Conservation (phyloP, 352 stramenopile species). For the Phytophthora tentaculata region DNA sequence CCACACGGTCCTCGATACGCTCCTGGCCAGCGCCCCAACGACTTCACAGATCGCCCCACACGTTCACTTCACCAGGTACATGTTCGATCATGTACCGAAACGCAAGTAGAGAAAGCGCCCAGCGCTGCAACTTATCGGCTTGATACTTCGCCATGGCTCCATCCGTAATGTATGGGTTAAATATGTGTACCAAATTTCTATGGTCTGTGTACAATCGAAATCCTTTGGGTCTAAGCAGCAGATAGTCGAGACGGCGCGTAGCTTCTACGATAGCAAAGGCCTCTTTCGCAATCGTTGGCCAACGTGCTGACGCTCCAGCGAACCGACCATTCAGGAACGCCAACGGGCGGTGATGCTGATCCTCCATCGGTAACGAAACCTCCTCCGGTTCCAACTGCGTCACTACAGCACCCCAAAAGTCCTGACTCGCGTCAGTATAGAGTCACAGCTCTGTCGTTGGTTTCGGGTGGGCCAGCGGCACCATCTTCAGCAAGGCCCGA, state of each 20-base stretch:
- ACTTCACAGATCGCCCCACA: conserved; percentile 11
- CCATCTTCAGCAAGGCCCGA: neutral
- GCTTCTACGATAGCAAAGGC: neutral
- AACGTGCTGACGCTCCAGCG: neutral
- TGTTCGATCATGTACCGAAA: conserved; percentile 31
- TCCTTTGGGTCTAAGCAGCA: conserved; percentile 10
- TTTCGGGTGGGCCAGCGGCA: neutral
- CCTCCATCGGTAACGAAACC: neutral
- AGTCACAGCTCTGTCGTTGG: neutral
- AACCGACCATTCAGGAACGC: conserved; percentile 13
- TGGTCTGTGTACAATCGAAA: conserved; percentile 27
- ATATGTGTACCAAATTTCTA: conserved; percentile 27
- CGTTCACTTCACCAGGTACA: conserved; percentile 5
- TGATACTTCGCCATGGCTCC: conserved; percentile 8
- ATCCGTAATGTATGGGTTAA: conserved; percentile 10
- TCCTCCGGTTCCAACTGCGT: neutral
- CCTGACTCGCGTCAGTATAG: neutral
- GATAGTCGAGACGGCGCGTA: conserved; percentile 10
- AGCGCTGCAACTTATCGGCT: conserved; percentile 22
- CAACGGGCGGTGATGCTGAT: neutral
- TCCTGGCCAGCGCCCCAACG: neutral
- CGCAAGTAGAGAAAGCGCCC: conserved; percentile 9
- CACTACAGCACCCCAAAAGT: neutral
- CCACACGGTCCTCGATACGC: neutral
- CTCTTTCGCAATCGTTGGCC: conserved; percentile 33